Evolutionary conservation across 306 rosid genomes (phyloP).

Genomic region (Vigna radiata): DNA sequence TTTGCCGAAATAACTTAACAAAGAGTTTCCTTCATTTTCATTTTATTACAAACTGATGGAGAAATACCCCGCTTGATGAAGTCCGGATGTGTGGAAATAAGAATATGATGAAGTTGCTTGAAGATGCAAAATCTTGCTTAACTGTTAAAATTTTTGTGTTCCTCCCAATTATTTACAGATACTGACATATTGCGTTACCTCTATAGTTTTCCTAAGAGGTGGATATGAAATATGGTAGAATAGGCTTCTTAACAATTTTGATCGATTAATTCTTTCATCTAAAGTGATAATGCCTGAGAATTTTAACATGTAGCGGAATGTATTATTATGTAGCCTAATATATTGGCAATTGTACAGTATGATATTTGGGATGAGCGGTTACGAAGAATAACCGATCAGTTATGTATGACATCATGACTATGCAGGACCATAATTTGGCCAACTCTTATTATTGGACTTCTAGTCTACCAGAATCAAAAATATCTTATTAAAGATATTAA

Average conservation of each 20-base stretch:
- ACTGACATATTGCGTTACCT: conserved; percentile 9
- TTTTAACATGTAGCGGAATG: conserved; percentile 5
- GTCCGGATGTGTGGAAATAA: conserved; percentile 83
- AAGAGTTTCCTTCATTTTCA: conserved; percentile 11
- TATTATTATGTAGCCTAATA: neutral
- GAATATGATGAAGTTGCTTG: conserved; percentile 76
- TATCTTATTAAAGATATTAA: too few species aligned
- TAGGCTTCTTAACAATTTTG: conserved; percentile 1
- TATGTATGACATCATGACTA: too few species aligned
- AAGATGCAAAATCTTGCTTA: conserved; percentile 74
- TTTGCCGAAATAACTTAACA: neutral
- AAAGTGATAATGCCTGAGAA: neutral
- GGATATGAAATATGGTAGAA: neutral
- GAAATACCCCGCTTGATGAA: conserved; percentile 91
- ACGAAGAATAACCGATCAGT: too few species aligned
- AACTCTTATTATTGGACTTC: too few species aligned
- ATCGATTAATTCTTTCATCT: neutral
- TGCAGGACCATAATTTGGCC: too few species aligned
- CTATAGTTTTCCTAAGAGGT: neutral
- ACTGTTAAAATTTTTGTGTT: conserved; percentile 56
- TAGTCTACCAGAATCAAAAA: too few species aligned
- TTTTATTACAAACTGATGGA: conserved; percentile 65
- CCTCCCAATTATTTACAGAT: conserved; percentile 64
- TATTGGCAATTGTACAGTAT: too few species aligned
- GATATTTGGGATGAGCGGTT: too few species aligned